Base-by-base conservation (phyloP, 192 early-diverging fungal genomes). In the Coemansia sp. region DNA sequence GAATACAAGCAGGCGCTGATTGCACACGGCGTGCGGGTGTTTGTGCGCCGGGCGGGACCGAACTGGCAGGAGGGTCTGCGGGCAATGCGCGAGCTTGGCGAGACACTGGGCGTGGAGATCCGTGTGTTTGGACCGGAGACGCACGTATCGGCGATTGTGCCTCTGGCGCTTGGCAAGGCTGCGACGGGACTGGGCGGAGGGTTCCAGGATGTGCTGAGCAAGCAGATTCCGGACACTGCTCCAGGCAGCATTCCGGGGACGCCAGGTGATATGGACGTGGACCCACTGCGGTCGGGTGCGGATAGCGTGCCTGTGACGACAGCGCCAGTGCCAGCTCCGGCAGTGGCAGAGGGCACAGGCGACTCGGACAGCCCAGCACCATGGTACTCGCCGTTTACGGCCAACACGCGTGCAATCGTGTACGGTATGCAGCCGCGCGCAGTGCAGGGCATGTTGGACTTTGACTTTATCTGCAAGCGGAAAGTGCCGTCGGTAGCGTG, bases 51-150 rank as follows among this genome's bases (percentile, higher is more conserved):
- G 76, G 97, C 94, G 58, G 97, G 97, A 19, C 97, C 97, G 66
- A 98, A 98, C 89, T 98, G 93, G 86, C 97, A 98, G 84, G 97
- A 98, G 86, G 97, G 97, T 71, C 90, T 98, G 75, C 90, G 91
- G 52, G 87, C 93, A 57, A 96, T 98, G 87, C 91, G 95, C 65
- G 88, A 90, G 78, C 85, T 95, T 23, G 95, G 95, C 61, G 94
- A 95, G 74, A 91, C 90, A 30, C 85, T 98, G 31, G 94, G 93
- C 65, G 88, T 98, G 17, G 94, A 94, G 63, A 94, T 98, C 75
- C 87, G 91, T 68, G 96, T 98, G 17, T 98, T 87, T 74, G 96
- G 96, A 7, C 96, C 95, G 17, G 96, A 98, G 79, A 95, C 95
- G 67, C 94, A 95, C 85, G 94, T 98, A 66, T 96, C 96, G n/a